Evolutionary conservation across 2,329 filamentous ascomycete species (phyloP), one percentile per base, ranked within the genome.

Genomic region (Albophoma yamanashiensis): DNA sequence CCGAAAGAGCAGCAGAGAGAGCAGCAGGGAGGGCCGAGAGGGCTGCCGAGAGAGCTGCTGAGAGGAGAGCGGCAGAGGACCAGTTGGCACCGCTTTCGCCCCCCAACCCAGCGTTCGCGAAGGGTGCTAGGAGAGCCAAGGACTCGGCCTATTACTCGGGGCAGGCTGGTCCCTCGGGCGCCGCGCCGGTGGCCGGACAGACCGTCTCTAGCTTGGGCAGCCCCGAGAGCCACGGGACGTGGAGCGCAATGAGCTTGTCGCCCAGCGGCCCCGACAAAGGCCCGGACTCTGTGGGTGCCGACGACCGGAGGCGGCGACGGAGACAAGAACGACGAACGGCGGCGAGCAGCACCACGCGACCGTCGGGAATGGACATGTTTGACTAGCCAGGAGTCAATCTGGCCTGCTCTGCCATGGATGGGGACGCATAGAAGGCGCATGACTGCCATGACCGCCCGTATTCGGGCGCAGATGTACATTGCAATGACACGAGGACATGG

Each of bases 141-240:
- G 84, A 87, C 67, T 84, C 82, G 53, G 82, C 82, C 11, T 86
- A 87, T 66, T 86, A 84, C 67, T 84, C 82, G 3, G 82, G 81
- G n/a, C 69, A 74, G 61, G 73, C 77, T 2, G 74, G 76, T 3
- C 76, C 76, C 20, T 74, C 76, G n/a, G 76, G 75, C 9, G 73
- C 76, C 1, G 69, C 72, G 20, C 74, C 74, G 0, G 73, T 71
- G 3, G 71, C 71, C 40, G 68, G 65, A 4, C 69, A 70, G 58
- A 80, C 80, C 4, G 71, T 79, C 50, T 82, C 81, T 55, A 81
- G 77, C 62, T 63, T 78, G 55, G 76, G 71, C 59, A 80, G 75
- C 60, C 66, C 78, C 17, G 79, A 72, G 50, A 82, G 78, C 63
- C 80, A 82, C 62, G 79, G 76, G 27, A 82, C 78, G 2, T 82